Evolutionary conservation across 345 rosid genomes (phyloP).

Genomic region (Aquilaria yunnanensis): DNA sequence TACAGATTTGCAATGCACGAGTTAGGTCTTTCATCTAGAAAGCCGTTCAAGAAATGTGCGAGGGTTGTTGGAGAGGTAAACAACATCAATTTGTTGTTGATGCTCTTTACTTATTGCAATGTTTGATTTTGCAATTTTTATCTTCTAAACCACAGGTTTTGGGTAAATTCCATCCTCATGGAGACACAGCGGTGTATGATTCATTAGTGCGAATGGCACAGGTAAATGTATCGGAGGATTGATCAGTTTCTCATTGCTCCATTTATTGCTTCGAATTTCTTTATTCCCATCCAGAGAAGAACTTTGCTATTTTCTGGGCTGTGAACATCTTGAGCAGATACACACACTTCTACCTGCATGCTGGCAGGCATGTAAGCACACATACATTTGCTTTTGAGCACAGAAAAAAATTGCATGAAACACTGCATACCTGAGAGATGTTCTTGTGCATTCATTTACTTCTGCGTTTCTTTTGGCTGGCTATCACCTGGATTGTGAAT

Average conservation of each 20-base stretch:
- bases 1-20: constrained; percentile 94
- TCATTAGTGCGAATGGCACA: constrained; percentile 97
- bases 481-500: too few species aligned
- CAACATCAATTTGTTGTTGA: too few species aligned
- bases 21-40: constrained; percentile 79
- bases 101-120: neutral
- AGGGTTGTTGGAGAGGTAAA: constrained; percentile 97
- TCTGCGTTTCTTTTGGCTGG: too few species aligned
- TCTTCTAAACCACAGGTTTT: constrained; percentile 50
- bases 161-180: constrained; percentile 97
- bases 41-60: constrained; percentile 95
- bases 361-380: too few species aligned
- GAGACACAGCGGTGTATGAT: constrained; percentile 92
- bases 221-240: constrained; percentile 30
- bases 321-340: too few species aligned
- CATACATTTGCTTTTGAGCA: too few species aligned
- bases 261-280: neutral
- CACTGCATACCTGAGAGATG: too few species aligned
- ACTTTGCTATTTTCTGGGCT: too few species aligned
- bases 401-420: too few species aligned
- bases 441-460: too few species aligned
- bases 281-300: neutral
- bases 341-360: too few species aligned
- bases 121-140: neutral
- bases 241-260: neutral